Evolutionary conservation across 2,329 filamentous ascomycete species (phyloP).

Genomic region (Scytalidium sp.): DNA sequence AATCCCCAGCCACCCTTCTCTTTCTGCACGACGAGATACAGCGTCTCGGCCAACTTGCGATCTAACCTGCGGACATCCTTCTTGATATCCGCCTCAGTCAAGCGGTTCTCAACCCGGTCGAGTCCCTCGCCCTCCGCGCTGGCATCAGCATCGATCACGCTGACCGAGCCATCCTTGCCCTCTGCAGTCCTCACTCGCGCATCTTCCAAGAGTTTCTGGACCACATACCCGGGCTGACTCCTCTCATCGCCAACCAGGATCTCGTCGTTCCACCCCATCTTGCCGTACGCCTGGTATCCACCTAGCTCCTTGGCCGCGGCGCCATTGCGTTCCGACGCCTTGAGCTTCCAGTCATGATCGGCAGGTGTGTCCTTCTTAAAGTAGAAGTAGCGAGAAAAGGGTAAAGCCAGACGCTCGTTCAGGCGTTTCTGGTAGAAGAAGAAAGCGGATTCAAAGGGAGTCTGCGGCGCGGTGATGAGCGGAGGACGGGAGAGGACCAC

Average conservation of each 20-base stretch:
- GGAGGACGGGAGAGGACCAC: conserved; percentile 87
- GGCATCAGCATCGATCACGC: conserved; percentile 52
- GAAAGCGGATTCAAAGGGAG: conserved; percentile 86
- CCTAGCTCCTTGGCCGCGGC: conserved; percentile 83
- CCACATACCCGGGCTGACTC: conserved; percentile 37
- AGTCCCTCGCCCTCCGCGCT: conserved; percentile 44
- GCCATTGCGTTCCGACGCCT: conserved; percentile 69
- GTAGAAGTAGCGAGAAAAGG: conserved; percentile 90
- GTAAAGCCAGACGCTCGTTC: conserved; percentile 84
- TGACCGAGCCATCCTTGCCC: conserved; percentile 64
- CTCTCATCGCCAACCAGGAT: conserved; percentile 72
- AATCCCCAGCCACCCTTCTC: conserved; percentile 76
- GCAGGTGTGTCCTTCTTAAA: conserved; percentile 86
- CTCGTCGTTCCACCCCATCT: conserved; percentile 87
- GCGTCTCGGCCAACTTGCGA: conserved; percentile 71
- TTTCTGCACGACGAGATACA: conserved; percentile 83
- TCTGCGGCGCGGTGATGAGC: conserved; percentile 77
- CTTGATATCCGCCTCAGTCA: conserved; percentile 74
- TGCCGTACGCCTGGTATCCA: conserved; percentile 71
- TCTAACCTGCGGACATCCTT: conserved; percentile 78
- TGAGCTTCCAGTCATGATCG: conserved; percentile 87
- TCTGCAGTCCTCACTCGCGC: conserved; percentile 18
- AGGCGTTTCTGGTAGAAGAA: conserved; percentile 97
- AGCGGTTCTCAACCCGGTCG: conserved; percentile 65
- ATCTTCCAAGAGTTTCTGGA: conserved; percentile 58